A percentile compares a stretch with the other conserved stretches of the same genome.
Evolutionary conservation across 2,329 filamentous ascomycete genomes (phyloP).

Genomic region (Diaporthe australafricana): DNA sequence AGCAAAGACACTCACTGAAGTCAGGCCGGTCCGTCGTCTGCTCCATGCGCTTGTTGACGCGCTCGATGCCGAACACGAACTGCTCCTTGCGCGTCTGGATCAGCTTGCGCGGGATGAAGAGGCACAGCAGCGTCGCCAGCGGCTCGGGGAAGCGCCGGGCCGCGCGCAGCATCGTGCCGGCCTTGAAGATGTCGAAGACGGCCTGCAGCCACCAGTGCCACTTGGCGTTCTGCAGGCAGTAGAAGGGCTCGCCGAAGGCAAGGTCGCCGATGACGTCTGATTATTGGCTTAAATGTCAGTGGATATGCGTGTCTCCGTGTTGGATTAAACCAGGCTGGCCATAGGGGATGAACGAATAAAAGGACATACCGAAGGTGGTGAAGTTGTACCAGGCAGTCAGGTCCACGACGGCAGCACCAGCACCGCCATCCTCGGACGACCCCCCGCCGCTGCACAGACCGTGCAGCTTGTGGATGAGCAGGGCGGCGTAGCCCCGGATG

Average conservation of each 20-base stretch:
- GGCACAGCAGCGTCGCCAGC: slow-evolving; percentile 17
- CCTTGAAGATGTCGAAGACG: slow-evolving; percentile 37
- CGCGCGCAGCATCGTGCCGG: slow-evolving; percentile 26
- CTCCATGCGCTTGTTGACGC: slow-evolving; percentile 27
- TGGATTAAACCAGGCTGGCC: neutral
- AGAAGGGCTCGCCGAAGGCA: slow-evolving; percentile 42
- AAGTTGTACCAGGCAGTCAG: slow-evolving; percentile 42
- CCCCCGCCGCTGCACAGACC: slow-evolving; percentile 29
- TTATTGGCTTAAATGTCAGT: neutral
- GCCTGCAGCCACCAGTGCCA: slow-evolving; percentile 42
- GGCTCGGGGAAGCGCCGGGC: slow-evolving; percentile 24
- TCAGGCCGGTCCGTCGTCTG: slow-evolving; percentile 27
- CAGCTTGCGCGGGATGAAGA: slow-evolving; percentile 25
- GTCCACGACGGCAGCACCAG: slow-evolving; percentile 38
- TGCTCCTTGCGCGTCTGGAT: slow-evolving; percentile 30
- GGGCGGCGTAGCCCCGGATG: slow-evolving; percentile 38
- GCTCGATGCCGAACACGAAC: slow-evolving; percentile 23
- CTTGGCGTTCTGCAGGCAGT: slow-evolving; percentile 37
- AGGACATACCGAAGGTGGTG: slow-evolving; percentile 42
- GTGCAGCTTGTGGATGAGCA: slow-evolving; percentile 37
- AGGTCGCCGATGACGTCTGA: slow-evolving; percentile 41
- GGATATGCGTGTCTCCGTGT: neutral
- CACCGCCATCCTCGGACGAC: slow-evolving; percentile 23
- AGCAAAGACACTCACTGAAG: slow-evolving; percentile 1
- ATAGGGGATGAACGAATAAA: slow-evolving; percentile 42